These are phyloP conservation scores for Cadophora luteo-olivacea DNA, from an alignment of 2,329 filamentous ascomycete genomes.

Conservation along the genomic window DNA sequence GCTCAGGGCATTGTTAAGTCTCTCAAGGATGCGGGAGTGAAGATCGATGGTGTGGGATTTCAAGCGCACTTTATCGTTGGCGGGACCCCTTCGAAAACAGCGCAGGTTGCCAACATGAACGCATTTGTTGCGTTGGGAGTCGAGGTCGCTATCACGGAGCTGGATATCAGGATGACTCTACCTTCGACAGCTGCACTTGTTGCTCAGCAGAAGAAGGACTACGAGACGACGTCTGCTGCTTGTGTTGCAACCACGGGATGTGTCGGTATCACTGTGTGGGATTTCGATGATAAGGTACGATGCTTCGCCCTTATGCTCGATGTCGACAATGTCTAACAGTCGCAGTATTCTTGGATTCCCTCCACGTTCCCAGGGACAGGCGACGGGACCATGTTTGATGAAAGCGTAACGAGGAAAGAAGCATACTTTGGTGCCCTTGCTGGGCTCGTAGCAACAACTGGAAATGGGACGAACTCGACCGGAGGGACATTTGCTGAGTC, in stretches of 20 bases:
- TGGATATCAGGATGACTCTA: constrained; percentile 61
- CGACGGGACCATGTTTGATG: background rate
- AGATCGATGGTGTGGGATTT: constrained; percentile 68
- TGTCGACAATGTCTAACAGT: background rate
- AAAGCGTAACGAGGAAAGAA: constrained; percentile 16
- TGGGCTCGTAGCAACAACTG: constrained; percentile 9
- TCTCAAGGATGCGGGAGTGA: constrained; percentile 54
- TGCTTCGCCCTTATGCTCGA: too few relatives aligned
- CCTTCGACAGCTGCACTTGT: constrained; percentile 51
- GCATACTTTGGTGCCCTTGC: constrained; percentile 24
- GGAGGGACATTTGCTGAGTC: background rate
- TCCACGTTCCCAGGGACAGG: constrained; percentile 34
- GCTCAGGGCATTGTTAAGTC: constrained; percentile 54
- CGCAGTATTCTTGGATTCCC: constrained; percentile 35
- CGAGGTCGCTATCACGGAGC: constrained; percentile 67
- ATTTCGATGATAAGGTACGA: constrained; percentile 38
- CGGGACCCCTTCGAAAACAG: constrained; percentile 49
- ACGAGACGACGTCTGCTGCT: constrained; percentile 42
- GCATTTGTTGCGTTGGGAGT: constrained; percentile 54
- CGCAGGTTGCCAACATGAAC: constrained; percentile 54
- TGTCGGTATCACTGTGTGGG: constrained; percentile 43
- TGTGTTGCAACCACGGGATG: constrained; percentile 37
- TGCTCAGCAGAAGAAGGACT: constrained; percentile 55
- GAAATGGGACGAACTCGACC: constrained; percentile 5
- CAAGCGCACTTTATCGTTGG: constrained; percentile 66